Evolutionary conservation across 2,329 filamentous ascomycete genomes (phyloP).

Genomic region (Fusarium napiforme): DNA sequence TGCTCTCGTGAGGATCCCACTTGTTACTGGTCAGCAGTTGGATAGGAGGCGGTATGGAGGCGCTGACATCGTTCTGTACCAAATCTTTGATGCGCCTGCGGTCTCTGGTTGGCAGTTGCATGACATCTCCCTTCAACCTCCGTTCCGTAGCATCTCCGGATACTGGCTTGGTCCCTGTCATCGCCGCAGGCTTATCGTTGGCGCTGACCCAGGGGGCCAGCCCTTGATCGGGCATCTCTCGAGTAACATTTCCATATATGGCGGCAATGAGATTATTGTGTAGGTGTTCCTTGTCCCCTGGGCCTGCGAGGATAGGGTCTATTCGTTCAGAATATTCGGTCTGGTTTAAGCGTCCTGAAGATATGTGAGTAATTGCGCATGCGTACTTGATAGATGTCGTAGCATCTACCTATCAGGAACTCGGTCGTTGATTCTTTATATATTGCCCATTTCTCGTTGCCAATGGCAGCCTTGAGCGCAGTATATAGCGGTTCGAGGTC

Average conservation of each 20-base stretch:
- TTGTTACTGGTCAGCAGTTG: slow-evolving; percentile 45
- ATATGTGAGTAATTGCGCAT: slow-evolving; percentile 45
- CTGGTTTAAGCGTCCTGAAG: slow-evolving; percentile 70
- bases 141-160: slow-evolving; percentile 74
- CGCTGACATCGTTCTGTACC: slow-evolving; percentile 67
- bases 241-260: slow-evolving; percentile 75
- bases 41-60: background rate
- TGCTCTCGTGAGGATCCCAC: slow-evolving; percentile 66
- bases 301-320: slow-evolving; percentile 68
- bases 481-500: slow-evolving; percentile 74
- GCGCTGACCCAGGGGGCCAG: slow-evolving; percentile 78
- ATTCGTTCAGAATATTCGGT: slow-evolving; percentile 68
- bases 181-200: slow-evolving; percentile 72
- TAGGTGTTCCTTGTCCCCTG: slow-evolving; percentile 69
- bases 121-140: slow-evolving; percentile 74
- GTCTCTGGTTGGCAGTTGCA: slow-evolving; percentile 75
- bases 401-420: slow-evolving; percentile 68
- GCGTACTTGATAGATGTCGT: background rate
- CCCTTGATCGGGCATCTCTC: slow-evolving; percentile 74
- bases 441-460: slow-evolving; percentile 69
- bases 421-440: slow-evolving; percentile 73
- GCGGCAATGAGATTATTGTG: slow-evolving; percentile 76
- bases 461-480: slow-evolving; percentile 68
- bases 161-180: slow-evolving; percentile 68
- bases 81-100: slow-evolving; percentile 75